Percentiles rank a stretch among this genome's conserved stretches.
These are phyloP conservation scores for Solanum sitiens DNA, from an alignment of 257 asterid genomes.

Conservation along the genomic window DNA sequence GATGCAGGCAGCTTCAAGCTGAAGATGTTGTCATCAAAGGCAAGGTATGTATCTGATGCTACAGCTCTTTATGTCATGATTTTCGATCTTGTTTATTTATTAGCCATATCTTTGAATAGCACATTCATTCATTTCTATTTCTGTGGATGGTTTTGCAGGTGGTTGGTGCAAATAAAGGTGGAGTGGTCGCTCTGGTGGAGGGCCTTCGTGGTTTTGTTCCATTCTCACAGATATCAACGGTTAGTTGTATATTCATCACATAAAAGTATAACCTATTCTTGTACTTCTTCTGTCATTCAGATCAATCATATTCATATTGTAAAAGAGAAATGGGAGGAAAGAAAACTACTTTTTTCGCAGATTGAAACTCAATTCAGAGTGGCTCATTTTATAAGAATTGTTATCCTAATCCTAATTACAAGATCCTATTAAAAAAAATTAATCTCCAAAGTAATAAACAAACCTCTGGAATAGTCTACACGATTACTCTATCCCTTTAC, in stretches of 20 bases:
- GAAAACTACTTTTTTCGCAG: not conserved
- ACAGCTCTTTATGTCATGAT: not conserved
- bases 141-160: slow-evolving; percentile 39
- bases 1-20: slow-evolving; percentile 93
- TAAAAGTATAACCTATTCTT: not conserved
- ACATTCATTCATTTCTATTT: not conserved
- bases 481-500: not conserved
- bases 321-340: not conserved
- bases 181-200: slow-evolving; percentile 79
- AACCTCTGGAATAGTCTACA: not conserved
- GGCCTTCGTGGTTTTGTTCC: slow-evolving; percentile 96
- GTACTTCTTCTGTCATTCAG: not conserved
- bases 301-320: not conserved
- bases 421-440: not conserved
- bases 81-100: not conserved
- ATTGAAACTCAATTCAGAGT: not conserved
- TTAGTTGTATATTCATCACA: slow-evolving; percentile 19
- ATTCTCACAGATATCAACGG: slow-evolving; percentile 86
- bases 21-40: slow-evolving; percentile 96
- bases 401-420: not conserved
- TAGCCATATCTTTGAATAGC: not conserved
- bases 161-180: slow-evolving; percentile 95
- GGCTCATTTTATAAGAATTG: not conserved
- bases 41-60: slow-evolving; percentile 36
- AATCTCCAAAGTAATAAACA: not conserved